Evolutionary conservation across 2,329 filamentous ascomycete genomes (phyloP).

Genomic region (Fusarium tanahbumbuense): DNA sequence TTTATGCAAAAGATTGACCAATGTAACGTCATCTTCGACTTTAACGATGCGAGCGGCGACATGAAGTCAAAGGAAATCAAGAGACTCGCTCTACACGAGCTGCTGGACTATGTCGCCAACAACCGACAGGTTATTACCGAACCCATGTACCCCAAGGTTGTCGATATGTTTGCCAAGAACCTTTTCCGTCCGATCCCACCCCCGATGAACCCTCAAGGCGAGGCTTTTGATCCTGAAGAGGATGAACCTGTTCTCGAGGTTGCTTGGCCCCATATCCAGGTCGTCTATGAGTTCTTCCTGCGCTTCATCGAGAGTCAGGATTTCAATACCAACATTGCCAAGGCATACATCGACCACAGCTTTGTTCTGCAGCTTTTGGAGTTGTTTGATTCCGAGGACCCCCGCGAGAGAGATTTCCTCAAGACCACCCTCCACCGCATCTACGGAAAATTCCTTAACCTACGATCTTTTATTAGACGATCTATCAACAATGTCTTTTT

Average conservation of each 20-base stretch:
- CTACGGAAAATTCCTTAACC: conserved; percentile 98
- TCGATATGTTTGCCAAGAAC: conserved; percentile 99
- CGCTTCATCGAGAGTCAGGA: conserved; percentile 99
- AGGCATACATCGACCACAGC: conserved; percentile 97
- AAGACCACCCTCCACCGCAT: conserved; percentile 98
- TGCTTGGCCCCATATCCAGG: conserved; percentile 98
- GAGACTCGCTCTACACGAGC: conserved; percentile 91
- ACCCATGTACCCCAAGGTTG: conserved; percentile 97
- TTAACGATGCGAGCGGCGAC: conserved; percentile 96
- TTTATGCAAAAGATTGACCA: conserved; percentile 99
- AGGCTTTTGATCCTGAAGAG: conserved; percentile 98
- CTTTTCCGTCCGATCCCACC: conserved; percentile 96
- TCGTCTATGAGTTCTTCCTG: conserved; percentile 99
- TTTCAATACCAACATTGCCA: conserved; percentile 99
- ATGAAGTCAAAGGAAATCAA: conserved; percentile 99
- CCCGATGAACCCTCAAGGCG: conserved; percentile 96
- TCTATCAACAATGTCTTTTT: conserved; percentile 99
- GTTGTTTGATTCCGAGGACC: conserved; percentile 97
- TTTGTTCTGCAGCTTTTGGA: conserved; percentile 98
- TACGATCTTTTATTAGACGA: conserved; percentile 94
- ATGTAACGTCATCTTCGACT: conserved; percentile 99
- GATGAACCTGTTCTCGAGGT: conserved; percentile 98
- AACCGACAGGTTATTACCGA: conserved; percentile 99
- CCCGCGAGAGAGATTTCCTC: conserved; percentile 93
- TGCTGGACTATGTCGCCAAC: conserved; percentile 98